Conservation (phyloP, 352 stramenopile genomes). For the Phytophthora citricola region DNA sequence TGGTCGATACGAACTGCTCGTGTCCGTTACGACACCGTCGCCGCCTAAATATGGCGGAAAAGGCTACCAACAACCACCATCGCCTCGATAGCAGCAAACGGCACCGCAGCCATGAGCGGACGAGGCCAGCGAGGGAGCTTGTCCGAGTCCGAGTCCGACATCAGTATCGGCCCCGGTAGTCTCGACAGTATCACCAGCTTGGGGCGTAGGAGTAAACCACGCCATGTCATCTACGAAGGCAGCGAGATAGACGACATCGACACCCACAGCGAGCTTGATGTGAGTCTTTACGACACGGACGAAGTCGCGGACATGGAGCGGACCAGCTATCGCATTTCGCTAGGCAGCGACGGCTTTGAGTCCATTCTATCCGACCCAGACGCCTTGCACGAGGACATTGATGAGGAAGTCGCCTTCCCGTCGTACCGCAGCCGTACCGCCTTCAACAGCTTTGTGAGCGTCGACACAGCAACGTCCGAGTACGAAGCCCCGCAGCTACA, state of each 20-base stretch:
- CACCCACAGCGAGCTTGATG: constrained; percentile 60
- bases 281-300: constrained; percentile 70
- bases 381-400: constrained; percentile 15
- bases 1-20: too few relatives aligned
- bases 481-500: constrained; percentile 15
- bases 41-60: constrained; percentile 15
- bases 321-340: constrained; percentile 36
- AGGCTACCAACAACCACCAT: background rate
- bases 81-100: background rate
- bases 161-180: constrained; percentile 34
- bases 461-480: constrained; percentile 28
- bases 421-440: constrained; percentile 17
- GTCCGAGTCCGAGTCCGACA: constrained; percentile 33
- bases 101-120: constrained; percentile 16
- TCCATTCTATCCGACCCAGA: constrained; percentile 31
- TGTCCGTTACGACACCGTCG: constrained; percentile 19
- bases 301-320: constrained; percentile 32
- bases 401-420: constrained; percentile 22
- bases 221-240: constrained; percentile 35
- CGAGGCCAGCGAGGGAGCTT: constrained; percentile 21
- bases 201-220: constrained; percentile 21
- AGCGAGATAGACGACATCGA: constrained; percentile 43
- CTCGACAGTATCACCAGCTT: constrained; percentile 27
- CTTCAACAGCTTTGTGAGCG: constrained; percentile 43
- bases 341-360: constrained; percentile 37